Evolutionary conservation across 257 asterid genomes (phyloP).

Genomic region (Solanum boliviense): DNA sequence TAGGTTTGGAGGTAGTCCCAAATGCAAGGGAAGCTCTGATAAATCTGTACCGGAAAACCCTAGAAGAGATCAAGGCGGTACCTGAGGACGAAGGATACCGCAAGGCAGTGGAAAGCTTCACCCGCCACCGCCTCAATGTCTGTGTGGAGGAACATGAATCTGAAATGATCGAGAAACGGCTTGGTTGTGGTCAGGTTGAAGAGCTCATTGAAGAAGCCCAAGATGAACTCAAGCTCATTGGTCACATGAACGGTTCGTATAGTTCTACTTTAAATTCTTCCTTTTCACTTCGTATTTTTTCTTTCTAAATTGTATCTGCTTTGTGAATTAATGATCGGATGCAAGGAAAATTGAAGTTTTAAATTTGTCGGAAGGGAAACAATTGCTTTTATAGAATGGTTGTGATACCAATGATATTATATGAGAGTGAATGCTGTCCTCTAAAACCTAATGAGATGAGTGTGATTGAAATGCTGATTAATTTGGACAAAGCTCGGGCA

Average conservation of each 20-base stretch:
- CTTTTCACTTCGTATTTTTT: not conserved
- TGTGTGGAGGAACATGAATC: slow-evolving; percentile 88
- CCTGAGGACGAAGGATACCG: slow-evolving; percentile 91
- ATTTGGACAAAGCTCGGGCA: not conserved
- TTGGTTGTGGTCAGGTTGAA: slow-evolving; percentile 93
- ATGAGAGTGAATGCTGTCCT: not conserved
- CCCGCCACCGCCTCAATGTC: slow-evolving; percentile 70
- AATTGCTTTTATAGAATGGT: not conserved
- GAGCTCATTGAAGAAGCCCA: slow-evolving; percentile 89
- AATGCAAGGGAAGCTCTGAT: slow-evolving; percentile 83
- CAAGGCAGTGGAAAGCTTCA: slow-evolving; percentile 90
- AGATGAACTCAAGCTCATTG: slow-evolving; percentile 87
- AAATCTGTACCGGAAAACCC: slow-evolving; percentile 42
- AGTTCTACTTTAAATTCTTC: not conserved
- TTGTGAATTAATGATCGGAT: not conserved
- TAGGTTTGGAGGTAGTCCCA: slow-evolving; percentile 89
- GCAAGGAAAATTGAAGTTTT: not conserved
- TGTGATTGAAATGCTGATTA: not conserved
- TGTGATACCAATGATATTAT: not conserved
- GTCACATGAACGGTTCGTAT: slow-evolving; percentile 55
- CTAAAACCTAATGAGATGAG: not conserved
- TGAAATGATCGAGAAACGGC: slow-evolving; percentile 69
- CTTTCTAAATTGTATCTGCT: not conserved
- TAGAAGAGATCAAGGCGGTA: slow-evolving; percentile 68
- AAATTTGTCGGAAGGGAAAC: not conserved